Conservation (phyloP, 495 filamentous ascomycete species). For the Usnea hakonensis region DNA sequence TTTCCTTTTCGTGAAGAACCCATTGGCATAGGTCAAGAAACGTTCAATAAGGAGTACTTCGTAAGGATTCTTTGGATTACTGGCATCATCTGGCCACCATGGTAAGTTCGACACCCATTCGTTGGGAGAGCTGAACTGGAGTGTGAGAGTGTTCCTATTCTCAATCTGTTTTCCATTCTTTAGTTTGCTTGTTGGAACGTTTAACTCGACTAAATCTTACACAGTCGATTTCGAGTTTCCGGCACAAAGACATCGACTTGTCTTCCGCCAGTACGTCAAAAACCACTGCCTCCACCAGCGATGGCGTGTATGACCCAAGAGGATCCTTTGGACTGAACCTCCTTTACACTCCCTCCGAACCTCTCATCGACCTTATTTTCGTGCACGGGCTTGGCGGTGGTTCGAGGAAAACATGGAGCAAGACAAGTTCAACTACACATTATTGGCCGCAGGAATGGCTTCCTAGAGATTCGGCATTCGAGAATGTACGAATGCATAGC, state of each 20-base stretch:
- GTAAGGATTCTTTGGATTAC: background rate
- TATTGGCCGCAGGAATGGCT: constrained; percentile 39
- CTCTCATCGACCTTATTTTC: constrained; percentile 31
- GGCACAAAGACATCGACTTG: background rate
- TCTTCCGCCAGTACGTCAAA: background rate
- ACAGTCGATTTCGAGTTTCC: background rate
- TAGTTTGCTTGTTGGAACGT: too few relatives aligned
- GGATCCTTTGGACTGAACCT: constrained; percentile 18
- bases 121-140: background rate
- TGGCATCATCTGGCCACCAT: background rate
- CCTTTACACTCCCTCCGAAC: constrained; percentile 9
- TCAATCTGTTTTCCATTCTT: too few relatives aligned
- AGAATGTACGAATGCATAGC: constrained; percentile 30
- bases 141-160: too few relatives aligned
- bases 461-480: constrained; percentile 27
- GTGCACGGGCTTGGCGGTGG: constrained; percentile 34
- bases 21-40: background rate
- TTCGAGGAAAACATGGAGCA: constrained; percentile 31
- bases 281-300: background rate
- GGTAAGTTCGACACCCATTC: background rate
- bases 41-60: too few relatives aligned
- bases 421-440: constrained; percentile 20
- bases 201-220: background rate
- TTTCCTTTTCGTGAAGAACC: background rate
- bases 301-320: background rate